These are phyloP conservation scores for Beta vulgaris DNA, from an alignment of 148 eudicot species.

Conservation along the genomic window DNA sequence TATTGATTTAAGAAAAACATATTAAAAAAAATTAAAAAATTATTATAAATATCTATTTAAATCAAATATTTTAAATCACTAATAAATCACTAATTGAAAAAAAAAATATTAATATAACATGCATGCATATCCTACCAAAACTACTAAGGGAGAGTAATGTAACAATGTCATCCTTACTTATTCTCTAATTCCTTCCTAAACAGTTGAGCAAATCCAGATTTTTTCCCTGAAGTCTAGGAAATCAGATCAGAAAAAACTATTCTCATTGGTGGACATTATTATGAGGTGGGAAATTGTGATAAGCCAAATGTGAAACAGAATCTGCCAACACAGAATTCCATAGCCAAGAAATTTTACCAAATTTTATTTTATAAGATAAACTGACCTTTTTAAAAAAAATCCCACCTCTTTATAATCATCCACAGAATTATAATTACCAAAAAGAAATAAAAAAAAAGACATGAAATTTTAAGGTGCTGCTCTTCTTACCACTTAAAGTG, in stretches of 20 bases:
- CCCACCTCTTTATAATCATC: slow-evolving; percentile 2
- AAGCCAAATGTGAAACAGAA: slow-evolving; percentile 72
- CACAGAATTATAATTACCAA: not conserved
- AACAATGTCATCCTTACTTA: not conserved
- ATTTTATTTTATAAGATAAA: not conserved
- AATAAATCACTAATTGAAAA: no score
- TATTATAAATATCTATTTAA: no score
- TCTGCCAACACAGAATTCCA: slow-evolving; percentile 45
- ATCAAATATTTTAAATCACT: no score
- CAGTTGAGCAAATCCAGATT: not conserved
- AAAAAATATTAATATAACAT: no score
- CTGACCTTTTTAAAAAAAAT: not conserved
- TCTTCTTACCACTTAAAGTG: slow-evolving; percentile 17
- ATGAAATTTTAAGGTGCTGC: slow-evolving; percentile 11
- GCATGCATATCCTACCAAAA: not conserved
- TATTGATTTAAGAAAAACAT: no score
- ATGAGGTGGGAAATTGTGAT: slow-evolving; percentile 58
- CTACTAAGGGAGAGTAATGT: no score
- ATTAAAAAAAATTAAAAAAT: no score
- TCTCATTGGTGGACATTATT: not conserved
- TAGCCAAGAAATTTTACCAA: not conserved
- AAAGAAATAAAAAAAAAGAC: not conserved
- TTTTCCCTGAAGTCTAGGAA: not conserved
- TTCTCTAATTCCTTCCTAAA: not conserved
- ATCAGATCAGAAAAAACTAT: not conserved